These are phyloP conservation scores for Endocarpon pusillum DNA, from an alignment of 495 filamentous ascomycete species.

Conservation along the genomic window DNA sequence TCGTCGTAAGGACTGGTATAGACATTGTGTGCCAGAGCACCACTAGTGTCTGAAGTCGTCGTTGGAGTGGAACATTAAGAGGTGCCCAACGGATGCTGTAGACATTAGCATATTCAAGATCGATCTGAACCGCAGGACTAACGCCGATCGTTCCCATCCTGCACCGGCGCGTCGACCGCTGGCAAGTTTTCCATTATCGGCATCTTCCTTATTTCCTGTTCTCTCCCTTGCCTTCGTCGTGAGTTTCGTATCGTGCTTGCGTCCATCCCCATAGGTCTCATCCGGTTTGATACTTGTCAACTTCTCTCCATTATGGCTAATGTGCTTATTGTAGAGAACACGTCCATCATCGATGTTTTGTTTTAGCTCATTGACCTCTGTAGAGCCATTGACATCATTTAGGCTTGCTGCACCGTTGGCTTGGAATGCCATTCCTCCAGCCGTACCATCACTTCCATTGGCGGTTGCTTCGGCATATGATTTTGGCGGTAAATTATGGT, in stretches of 20 bases:
- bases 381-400: not conserved
- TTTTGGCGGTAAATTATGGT: not conserved
- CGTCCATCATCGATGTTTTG: not conserved
- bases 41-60: conserved; percentile 72
- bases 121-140: not conserved
- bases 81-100: conserved; percentile 68
- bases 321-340: not conserved
- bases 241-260: not conserved
- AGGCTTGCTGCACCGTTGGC: conserved; percentile 1
- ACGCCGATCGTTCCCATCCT: conserved; percentile 1
- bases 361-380: not conserved
- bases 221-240: not conserved
- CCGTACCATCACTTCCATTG: too few relatives aligned
- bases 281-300: conserved; percentile 1
- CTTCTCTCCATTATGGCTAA: not conserved
- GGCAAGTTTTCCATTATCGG: not conserved
- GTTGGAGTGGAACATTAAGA: conserved; percentile 65
- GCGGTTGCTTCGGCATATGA: conserved; percentile 1
- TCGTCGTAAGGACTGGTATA: conserved; percentile 54
- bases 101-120: not conserved
- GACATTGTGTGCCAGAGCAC: conserved; percentile 75
- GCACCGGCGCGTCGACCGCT: conserved; percentile 1
- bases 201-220: not conserved
- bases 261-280: not conserved
- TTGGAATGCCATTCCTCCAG: too few relatives aligned